Evolutionary conservation across 176 grass and related monocot species (phyloP).

Genomic region (Carex scoparia): DNA sequence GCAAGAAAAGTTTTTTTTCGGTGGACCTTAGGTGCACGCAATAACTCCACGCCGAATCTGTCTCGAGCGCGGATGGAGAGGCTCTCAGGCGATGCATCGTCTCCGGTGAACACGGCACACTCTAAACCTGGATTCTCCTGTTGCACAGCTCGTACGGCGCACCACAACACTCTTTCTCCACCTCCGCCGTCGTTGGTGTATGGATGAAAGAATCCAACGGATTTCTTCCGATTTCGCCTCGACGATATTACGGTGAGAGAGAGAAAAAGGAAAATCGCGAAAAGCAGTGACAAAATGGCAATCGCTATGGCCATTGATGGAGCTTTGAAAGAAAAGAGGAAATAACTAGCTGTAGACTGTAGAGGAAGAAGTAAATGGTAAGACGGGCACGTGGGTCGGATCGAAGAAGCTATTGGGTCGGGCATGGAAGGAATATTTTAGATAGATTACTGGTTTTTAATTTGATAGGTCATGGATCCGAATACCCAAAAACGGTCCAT

Average conservation of each 20-base stretch:
- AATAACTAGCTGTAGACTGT: neutral
- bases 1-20: neutral
- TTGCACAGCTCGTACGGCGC: constrained; percentile 75
- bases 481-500: too few species aligned
- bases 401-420: neutral
- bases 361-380: neutral
- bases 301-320: constrained; percentile 3
- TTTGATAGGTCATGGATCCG: too few species aligned
- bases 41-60: constrained; percentile 64
- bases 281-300: neutral
- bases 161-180: constrained; percentile 92
- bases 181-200: constrained; percentile 95
- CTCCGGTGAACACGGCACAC: constrained; percentile 67
- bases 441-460: too few species aligned
- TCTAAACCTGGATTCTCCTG: constrained; percentile 56
- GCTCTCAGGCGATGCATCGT: constrained; percentile 60
- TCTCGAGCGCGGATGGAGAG: constrained; percentile 51
- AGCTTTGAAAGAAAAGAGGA: constrained; percentile 1
- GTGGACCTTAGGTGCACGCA: constrained; percentile 45
- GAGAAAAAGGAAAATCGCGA: neutral
- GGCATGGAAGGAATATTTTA: neutral
- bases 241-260: neutral
- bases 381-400: neutral
- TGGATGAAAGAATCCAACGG: constrained; percentile 76
- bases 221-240: constrained; percentile 6